Base-by-base conservation (phyloP, 2,329 filamentous ascomycete species). In the Sphaerulina populicola region DNA sequence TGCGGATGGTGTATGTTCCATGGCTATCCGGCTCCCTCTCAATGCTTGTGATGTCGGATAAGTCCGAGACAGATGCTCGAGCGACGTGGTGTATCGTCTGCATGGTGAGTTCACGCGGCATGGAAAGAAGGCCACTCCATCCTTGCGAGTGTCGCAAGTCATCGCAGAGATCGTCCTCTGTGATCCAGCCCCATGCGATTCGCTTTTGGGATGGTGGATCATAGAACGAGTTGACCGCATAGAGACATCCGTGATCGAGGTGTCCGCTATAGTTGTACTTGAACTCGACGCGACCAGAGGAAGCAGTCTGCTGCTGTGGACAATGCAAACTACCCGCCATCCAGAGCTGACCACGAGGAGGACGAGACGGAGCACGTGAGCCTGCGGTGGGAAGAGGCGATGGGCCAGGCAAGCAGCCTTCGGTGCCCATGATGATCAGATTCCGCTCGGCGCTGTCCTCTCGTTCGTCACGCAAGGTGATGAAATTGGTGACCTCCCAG, bases 401-500 rank as follows among this genome's bases (percentile, higher is more conserved):
- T 29, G 49, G 57, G 14, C 36, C 52, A 47, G 66, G 27, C 45
- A 60, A 42, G 50, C 68, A 68, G 3, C 74, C 74, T 56, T 78
- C 75, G 0, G 71, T 66, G 0, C 74, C 72, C 58, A 74, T 69
- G 0, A 76, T 63, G 18, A 76, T 54, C 45, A 77, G 73, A 30
- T 74, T 65, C 36, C 59, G 62, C 9, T 62, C 63, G 18, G 54
- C 45, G 1, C 49, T 52, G 2, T 57, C 57, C 7, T 66, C 59
- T 1, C 64, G 12, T 10, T 52, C 58, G 12, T 72, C 67, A 1
- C 51, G 57, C 12, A 77, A 62, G 0, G 70, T 72, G 56, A 72
- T 62, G 41, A 77, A 69, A 55, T 74, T 77, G 18, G 68, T 70
- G 8, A 73, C 72, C 55, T 78, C 75, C 74, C 74, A 77, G 46